phyloP scores from a whole-genome alignment of 306 rosid species.

The Vicia faba region DNA sequence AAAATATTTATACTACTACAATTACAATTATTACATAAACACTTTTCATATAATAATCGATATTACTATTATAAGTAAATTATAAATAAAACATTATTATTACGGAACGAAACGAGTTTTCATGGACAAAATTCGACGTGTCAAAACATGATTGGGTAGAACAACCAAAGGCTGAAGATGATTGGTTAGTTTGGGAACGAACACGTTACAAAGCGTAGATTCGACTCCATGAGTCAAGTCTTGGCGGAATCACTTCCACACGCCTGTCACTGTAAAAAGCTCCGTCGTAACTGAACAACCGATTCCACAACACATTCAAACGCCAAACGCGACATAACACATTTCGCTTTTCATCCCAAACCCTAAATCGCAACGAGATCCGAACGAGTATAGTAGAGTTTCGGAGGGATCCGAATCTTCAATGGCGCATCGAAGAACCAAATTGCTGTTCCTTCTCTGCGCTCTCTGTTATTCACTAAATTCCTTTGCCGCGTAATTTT shows the following conservation, averaged over 20 bases:
- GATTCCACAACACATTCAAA: neutral
- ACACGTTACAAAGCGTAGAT: constrained; percentile 62
- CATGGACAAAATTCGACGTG: constrained; percentile 40
- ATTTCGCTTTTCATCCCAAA: constrained; percentile 18
- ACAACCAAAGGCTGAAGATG: constrained; percentile 33
- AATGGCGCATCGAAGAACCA: constrained; percentile 78
- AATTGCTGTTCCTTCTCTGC: constrained; percentile 54
- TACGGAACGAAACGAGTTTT: neutral
- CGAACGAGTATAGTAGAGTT: constrained; percentile 3
- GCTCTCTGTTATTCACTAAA: constrained; percentile 63
- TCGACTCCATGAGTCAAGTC: constrained; percentile 38
- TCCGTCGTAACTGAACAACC: neutral
- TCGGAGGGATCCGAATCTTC: constrained; percentile 48
- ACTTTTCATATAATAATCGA: too few species aligned
- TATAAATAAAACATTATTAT: too few species aligned
- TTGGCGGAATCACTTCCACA: constrained; percentile 38
- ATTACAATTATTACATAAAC: too few species aligned
- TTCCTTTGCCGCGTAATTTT: constrained; percentile 70
- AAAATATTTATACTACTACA: too few species aligned
- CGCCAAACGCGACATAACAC: neutral
- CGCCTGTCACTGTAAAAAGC: constrained; percentile 28
- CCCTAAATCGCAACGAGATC: constrained; percentile 36
- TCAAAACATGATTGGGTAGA: constrained; percentile 40
- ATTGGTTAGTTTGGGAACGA: constrained; percentile 59
- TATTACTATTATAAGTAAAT: too few species aligned